These are phyloP conservation scores for Yarrowia sp. DNA, from an alignment of 805 yeast genomes.

Conservation along the genomic window DNA sequence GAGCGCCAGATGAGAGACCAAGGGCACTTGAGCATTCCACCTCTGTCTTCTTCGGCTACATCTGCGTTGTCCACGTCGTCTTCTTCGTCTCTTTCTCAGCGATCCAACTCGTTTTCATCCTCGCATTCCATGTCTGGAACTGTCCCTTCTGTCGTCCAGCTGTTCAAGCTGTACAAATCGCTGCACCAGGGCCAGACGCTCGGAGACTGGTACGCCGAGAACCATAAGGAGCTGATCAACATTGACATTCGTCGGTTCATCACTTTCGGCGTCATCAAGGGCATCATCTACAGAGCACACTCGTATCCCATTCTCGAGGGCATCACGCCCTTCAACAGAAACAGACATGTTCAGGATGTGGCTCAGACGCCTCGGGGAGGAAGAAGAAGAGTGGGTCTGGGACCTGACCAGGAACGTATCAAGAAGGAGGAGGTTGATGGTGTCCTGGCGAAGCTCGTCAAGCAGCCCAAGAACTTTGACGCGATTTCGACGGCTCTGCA, in stretches of 20 bases:
- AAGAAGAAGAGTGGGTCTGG: slow-evolving; percentile 2
- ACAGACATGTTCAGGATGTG: slow-evolving; percentile 5
- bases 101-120: slow-evolving; percentile 1
- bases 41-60: background rate
- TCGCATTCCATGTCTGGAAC: slow-evolving; percentile 28
- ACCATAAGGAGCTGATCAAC: slow-evolving; percentile 53
- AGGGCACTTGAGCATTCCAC: background rate
- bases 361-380: slow-evolving; percentile 12
- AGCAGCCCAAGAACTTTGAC: slow-evolving; percentile 37
- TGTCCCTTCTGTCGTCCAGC: slow-evolving; percentile 54
- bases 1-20: slow-evolving; percentile 19
- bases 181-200: slow-evolving; percentile 75
- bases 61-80: slow-evolving; percentile 32
- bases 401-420: slow-evolving; percentile 3
- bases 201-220: slow-evolving; percentile 76
- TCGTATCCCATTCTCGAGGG: slow-evolving; percentile 62
- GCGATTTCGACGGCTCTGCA: slow-evolving; percentile 66
- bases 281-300: slow-evolving; percentile 76
- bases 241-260: slow-evolving; percentile 83
- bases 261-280: slow-evolving; percentile 80
- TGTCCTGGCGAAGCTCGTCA: slow-evolving; percentile 30
- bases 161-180: slow-evolving; percentile 73
- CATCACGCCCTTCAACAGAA: slow-evolving; percentile 1
- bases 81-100: slow-evolving; percentile 31
- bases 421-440: slow-evolving; percentile 30